Base-by-base conservation (phyloP, 2,329 filamentous ascomycete species). In the Coniochaeta sp. region DNA sequence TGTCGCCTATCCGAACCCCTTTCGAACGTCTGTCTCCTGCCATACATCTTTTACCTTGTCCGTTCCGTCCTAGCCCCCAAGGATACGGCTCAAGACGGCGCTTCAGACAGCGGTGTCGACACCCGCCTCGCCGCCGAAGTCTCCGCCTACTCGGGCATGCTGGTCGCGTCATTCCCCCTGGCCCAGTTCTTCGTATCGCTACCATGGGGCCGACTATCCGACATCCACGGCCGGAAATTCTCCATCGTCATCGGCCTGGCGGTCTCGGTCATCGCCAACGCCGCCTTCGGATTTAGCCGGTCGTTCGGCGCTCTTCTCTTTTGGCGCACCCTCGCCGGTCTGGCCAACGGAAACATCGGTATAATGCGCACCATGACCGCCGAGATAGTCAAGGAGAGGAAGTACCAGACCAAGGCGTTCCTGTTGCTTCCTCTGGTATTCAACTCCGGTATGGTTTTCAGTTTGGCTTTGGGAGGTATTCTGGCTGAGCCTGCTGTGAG, bases 331-430 rank as follows among this genome's bases (percentile, higher is more conserved):
- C 56, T 89, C 6, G 83, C 82, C 1, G 86, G 86, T 0, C 70
- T 79, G 10, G 65, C 88, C 48, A 89, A 89, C 63, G 86, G 85
- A 2, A 90, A 89, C 61, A 78, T 88, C 2, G 85, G 85, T 0
- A 84, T 89, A 3, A 85, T 89, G 82, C 72, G 85, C 54, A 88
- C 85, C 6, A 85, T 89, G 78, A 85, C 89, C 42, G 78, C 79
- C 2, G 86, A 90, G 65, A 85, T 87, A 30, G 81, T 89, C 32
- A 74, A 76, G 49, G 85, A 88, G 67, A 87, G 86, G 66, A 85
- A 79, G 72, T 86, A 65, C 54, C 72, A 71, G 55, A 70, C 71
- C 6, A 66, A 69, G 55, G 70, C 71, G 0, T 74, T 74, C 46
- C 58, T 73, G 18, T 61, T 75, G 24, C 57, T 75, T 51, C 72